A percentile compares a stretch with the other conserved stretches of the same genome.
phyloP scores from a whole-genome alignment of 2,329 filamentous ascomycete species.

The Aspergillus neoniger region DNA sequence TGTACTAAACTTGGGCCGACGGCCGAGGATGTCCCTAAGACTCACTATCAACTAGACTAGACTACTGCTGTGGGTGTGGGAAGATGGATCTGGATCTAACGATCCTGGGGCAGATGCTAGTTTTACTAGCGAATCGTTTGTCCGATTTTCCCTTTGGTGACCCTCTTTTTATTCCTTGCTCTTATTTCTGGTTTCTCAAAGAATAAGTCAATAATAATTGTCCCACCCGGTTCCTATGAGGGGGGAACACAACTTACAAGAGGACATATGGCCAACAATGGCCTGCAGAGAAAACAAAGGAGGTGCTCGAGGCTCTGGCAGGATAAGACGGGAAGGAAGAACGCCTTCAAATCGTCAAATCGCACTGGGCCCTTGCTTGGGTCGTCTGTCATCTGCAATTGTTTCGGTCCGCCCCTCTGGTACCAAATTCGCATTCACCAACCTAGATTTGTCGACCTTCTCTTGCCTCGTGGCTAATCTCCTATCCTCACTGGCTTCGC shows the following conservation, averaged over 20 bases:
- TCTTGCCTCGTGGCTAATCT: background rate
- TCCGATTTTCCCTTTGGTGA: background rate
- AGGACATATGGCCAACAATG: background rate
- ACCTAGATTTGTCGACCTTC: background rate
- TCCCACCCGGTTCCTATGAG: background rate
- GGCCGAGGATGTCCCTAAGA: background rate
- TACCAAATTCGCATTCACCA: background rate
- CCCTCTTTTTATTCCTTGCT: conserved; percentile 2
- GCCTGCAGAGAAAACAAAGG: background rate
- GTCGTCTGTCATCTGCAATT: background rate
- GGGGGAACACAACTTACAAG: background rate
- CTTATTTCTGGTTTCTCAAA: background rate
- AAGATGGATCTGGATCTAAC: conserved; percentile 16
- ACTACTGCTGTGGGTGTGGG: background rate
- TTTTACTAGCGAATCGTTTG: background rate
- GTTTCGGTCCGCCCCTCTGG: conserved; percentile 1
- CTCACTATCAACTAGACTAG: background rate
- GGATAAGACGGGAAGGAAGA: background rate
- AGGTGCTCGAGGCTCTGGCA: background rate
- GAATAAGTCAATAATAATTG: background rate
- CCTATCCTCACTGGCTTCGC: background rate
- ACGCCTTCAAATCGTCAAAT: background rate
- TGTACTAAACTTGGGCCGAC: background rate
- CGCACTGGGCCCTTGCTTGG: background rate
- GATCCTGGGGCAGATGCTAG: conserved; percentile 10